These are phyloP conservation scores for Lophiotrema nucula DNA, from an alignment of 495 filamentous ascomycete genomes.

Conservation along the genomic window DNA sequence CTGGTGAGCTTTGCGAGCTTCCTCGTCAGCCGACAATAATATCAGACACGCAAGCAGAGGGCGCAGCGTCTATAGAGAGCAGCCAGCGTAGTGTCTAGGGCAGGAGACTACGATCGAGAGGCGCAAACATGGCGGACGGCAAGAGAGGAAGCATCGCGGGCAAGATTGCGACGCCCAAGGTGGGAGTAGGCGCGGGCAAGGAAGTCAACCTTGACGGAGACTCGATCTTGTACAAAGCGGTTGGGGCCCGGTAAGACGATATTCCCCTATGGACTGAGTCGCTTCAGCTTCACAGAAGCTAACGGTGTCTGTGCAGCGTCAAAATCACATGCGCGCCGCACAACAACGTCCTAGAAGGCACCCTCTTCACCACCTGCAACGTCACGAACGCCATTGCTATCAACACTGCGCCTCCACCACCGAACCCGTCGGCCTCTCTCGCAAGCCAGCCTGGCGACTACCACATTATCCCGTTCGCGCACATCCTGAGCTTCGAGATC, in stretches of 20 bases:
- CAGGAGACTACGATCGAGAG: background rate
- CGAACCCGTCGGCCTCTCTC: constrained; percentile 43
- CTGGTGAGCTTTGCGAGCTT: constrained; percentile 22
- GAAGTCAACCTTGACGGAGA: constrained; percentile 35
- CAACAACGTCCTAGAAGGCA: constrained; percentile 57
- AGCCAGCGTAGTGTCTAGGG: background rate
- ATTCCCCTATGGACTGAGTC: too few species aligned
- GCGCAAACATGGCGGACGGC: constrained; percentile 38
- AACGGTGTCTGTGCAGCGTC: constrained; percentile 46
- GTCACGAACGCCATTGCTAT: constrained; percentile 65
- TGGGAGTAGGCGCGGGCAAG: constrained; percentile 17
- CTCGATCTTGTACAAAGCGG: constrained; percentile 38
- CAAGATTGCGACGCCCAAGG: constrained; percentile 44
- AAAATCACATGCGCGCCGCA: constrained; percentile 59
- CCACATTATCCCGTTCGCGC: constrained; percentile 62
- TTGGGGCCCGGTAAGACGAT: constrained; percentile 45
- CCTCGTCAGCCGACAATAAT: background rate
- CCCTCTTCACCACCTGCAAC: constrained; percentile 65
- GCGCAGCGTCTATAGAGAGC: background rate
- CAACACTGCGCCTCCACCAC: constrained; percentile 47
- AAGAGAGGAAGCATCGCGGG: constrained; percentile 38
- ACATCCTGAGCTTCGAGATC: constrained; percentile 60
- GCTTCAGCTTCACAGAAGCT: constrained; percentile 5
- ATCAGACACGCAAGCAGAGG: background rate
- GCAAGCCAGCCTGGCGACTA: constrained; percentile 55